phyloP scores from a whole-genome alignment of 805 yeast species.

The Metschnikowia noctiluminum region DNA sequence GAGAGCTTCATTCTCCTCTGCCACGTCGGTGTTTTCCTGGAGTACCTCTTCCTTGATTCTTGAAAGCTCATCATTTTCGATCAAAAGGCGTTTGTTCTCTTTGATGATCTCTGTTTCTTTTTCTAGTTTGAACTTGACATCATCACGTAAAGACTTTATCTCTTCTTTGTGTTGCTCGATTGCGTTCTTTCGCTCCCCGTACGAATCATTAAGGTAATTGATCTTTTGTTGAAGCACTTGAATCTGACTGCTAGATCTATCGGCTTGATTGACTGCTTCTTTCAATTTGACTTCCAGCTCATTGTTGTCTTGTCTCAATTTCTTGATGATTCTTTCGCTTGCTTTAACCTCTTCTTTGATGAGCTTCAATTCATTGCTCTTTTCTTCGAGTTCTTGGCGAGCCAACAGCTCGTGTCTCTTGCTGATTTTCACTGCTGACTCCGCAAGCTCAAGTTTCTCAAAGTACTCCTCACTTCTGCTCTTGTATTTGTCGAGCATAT shows the following conservation, averaged over 20 bases:
- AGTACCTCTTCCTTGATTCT: constrained; percentile 27
- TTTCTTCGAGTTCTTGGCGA: constrained; percentile 52
- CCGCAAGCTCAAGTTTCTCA: constrained; percentile 73
- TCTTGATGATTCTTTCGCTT: constrained; percentile 53
- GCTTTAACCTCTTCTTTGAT: constrained; percentile 51
- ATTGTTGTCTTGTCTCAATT: constrained; percentile 26
- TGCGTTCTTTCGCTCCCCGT: constrained; percentile 22
- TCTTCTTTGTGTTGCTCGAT: constrained; percentile 43
- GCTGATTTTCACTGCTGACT: constrained; percentile 63
- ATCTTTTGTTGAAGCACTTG: constrained; percentile 25
- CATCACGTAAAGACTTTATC: constrained; percentile 50
- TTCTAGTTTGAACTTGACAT: constrained; percentile 53
- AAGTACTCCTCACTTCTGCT: constrained; percentile 71
- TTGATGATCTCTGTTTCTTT: constrained; percentile 65
- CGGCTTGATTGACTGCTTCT: constrained; percentile 11
- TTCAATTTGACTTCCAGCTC: constrained; percentile 29
- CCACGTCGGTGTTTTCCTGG: constrained; percentile 33
- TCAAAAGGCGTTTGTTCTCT: constrained; percentile 56
- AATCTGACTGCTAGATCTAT: constrained; percentile 12
- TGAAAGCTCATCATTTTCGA: constrained; percentile 51
- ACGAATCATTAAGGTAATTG: constrained; percentile 21
- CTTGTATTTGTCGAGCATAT: constrained; percentile 52
- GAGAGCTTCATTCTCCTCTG: constrained; percentile 40
- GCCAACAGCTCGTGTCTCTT: constrained; percentile 57
- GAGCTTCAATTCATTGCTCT: constrained; percentile 49